A percentile compares a stretch with the other conserved stretches of the same genome.
These are phyloP conservation scores for Eutrema yunnanense DNA, from an alignment of 345 rosid genomes.

Conservation along the genomic window DNA sequence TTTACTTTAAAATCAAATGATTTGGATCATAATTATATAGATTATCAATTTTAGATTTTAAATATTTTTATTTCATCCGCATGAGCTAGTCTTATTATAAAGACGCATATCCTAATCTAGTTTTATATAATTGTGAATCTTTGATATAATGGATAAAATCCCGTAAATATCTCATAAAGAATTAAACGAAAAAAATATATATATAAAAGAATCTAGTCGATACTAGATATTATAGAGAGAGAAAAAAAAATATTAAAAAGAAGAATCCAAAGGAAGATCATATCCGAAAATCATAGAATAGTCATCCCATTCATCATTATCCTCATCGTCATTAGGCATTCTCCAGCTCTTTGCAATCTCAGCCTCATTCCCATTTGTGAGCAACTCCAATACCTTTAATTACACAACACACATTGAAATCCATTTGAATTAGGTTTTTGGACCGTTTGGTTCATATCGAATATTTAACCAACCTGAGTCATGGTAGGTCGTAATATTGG, in stretches of 20 bases:
- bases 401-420: neutral
- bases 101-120: too few relatives aligned
- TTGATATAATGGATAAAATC: constrained; percentile 7
- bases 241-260: constrained; percentile 36
- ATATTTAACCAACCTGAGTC: constrained; percentile 51
- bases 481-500: constrained; percentile 72
- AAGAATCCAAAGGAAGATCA: constrained; percentile 52
- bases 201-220: neutral
- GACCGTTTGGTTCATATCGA: neutral
- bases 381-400: constrained; percentile 64
- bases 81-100: too few relatives aligned
- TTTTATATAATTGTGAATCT: neutral
- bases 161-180: neutral
- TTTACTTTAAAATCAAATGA: too few relatives aligned
- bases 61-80: too few relatives aligned
- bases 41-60: too few relatives aligned
- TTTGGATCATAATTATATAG: too few relatives aligned
- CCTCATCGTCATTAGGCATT: constrained; percentile 31
- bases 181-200: too few relatives aligned
- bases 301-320: constrained; percentile 60
- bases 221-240: neutral
- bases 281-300: constrained; percentile 69
- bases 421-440: neutral
- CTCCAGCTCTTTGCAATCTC: constrained; percentile 61
- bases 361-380: constrained; percentile 49